Evolutionary conservation across 2,329 filamentous ascomycete genomes (phyloP), one percentile per base, ranked within the genome.

Genomic region (Penicillium rolfsii): DNA sequence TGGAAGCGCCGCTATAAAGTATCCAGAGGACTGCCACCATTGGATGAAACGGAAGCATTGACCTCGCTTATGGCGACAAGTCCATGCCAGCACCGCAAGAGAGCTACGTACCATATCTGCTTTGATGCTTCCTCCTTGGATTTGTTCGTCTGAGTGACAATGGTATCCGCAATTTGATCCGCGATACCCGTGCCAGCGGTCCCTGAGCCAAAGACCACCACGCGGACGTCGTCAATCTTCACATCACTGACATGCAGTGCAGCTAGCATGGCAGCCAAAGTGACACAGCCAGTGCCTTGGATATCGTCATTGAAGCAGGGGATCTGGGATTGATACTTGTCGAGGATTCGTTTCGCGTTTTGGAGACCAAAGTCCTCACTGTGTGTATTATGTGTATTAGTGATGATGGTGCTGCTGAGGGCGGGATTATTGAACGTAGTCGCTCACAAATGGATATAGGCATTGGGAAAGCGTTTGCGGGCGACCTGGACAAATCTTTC

Each of bases 281-380:
- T 94, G 0, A 96, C 91, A 61, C 91, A 94, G 0, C 92, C 93
- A 0, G 93, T 96, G 1, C 92, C 93, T 74, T 96, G 92, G 0
- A 96, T 88, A 73, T 96, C 92, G 60, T 96, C 93, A 70, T 96
- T 96, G 82, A 97, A 96, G 74, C 91, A 96, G 0, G 92, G 83
- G 7, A 94, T 88, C 53, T 89, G 72, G 0, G 88, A 83, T 0
- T 89, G 85, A 69, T 95, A 96, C 38, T 82, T 84, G 61, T 96
- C 90, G 0, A 96, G 81, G 2, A 96, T 85, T 3, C 90, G 85
- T 33, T 90, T 83, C 0, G 91, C 90, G 70, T 96, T 96, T 1
- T 76, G 76, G 0, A 96, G 78, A 0, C 91, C 92, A 78, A 96
- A 96, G 71, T 96, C 93, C 70, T 96, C 91, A 69, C 75, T 78